Evolutionary conservation across 805 yeast genomes (phyloP).

Genomic region (Candida sonorensis): DNA sequence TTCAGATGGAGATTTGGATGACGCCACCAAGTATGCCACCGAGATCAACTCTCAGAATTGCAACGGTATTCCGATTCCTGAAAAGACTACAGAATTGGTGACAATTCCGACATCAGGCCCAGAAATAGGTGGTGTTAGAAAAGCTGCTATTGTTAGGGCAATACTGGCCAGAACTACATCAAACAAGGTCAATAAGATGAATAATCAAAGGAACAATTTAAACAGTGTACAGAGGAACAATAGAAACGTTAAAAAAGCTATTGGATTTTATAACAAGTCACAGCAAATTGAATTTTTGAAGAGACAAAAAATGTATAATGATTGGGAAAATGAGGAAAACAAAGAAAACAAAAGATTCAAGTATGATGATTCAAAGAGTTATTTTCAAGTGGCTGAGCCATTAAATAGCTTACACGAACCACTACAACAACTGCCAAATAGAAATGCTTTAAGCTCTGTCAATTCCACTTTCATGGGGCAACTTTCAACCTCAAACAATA

Average conservation of each 20-base stretch:
- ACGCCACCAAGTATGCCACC: conserved; percentile 65
- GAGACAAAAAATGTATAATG: conserved; percentile 4
- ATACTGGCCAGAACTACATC: conserved; percentile 18
- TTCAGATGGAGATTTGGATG: conserved; percentile 51
- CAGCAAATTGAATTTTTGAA: conserved; percentile 20
- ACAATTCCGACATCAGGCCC: conserved; percentile 45
- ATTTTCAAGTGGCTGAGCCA: no score
- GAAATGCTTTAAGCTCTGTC: no score
- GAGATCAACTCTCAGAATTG: conserved; percentile 58
- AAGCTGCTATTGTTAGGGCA: conserved; percentile 31
- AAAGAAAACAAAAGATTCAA: conserved; percentile 20
- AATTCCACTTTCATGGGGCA: no score
- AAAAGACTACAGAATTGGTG: conserved; percentile 47
- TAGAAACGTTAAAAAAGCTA: conserved; percentile 2
- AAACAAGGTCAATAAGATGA: no score
- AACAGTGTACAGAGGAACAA: neutral
- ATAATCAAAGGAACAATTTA: no score
- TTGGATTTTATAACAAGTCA: conserved; percentile 26
- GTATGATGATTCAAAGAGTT: conserved; percentile 4
- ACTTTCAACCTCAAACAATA: no score
- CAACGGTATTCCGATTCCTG: conserved; percentile 58
- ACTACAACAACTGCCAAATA: conserved; percentile 1
- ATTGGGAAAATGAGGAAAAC: conserved; percentile 14
- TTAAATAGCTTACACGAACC: no score
- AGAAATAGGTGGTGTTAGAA: conserved; percentile 22